These are phyloP conservation scores for Lactarius indigo DNA, from an alignment of 768 basidiomycete species.

Conservation along the genomic window DNA sequence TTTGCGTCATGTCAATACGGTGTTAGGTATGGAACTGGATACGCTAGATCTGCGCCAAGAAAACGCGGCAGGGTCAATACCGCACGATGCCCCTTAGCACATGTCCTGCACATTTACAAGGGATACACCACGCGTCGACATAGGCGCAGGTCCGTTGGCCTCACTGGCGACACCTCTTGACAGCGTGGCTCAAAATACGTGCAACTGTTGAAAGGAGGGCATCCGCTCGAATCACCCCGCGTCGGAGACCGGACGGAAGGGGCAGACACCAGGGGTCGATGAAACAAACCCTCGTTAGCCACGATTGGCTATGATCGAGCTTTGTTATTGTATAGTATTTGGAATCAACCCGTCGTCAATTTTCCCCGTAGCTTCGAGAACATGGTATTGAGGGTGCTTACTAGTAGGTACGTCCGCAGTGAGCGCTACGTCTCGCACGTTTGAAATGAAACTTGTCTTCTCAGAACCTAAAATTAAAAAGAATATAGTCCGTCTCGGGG, in stretches of 20 bases:
- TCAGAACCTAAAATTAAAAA: neutral
- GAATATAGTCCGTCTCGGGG: neutral
- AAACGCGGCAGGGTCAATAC: neutral
- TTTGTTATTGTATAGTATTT: neutral
- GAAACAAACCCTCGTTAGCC: neutral
- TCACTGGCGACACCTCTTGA: neutral
- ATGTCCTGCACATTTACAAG: neutral
- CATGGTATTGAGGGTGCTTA: neutral
- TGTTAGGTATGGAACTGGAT: neutral
- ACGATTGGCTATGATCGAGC: neutral
- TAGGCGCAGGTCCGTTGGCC: neutral
- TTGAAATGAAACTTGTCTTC: neutral
- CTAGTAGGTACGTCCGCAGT: neutral
- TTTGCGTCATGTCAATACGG: neutral
- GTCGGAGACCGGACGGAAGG: neutral
- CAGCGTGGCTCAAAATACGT: neutral
- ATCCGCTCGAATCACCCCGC: neutral
- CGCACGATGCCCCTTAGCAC: neutral
- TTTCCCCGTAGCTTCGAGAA: neutral
- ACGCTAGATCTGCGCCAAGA: neutral
- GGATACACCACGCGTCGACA: neutral
- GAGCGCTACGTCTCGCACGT: neutral
- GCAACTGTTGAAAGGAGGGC: neutral
- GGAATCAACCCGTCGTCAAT: neutral
- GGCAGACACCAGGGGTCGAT: neutral